Base-by-base conservation (phyloP, 2,329 filamentous ascomycete genomes). In the Penicillium oxalicum region DNA sequence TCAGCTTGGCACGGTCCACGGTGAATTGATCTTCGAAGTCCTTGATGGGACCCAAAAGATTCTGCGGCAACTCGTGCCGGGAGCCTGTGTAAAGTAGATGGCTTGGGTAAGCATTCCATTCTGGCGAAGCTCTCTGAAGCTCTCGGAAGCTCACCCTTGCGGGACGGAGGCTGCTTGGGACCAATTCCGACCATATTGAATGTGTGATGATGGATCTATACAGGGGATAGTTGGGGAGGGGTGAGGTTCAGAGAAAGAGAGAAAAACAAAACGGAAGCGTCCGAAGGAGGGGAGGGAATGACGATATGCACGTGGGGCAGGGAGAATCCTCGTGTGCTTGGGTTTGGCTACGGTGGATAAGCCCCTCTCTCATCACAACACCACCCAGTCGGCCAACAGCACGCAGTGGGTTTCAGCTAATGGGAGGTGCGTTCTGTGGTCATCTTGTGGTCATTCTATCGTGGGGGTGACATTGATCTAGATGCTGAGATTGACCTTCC, bases 31-130 rank as follows among this genome's bases (percentile, higher is more conserved):
- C 80, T 75, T 97, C 93, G 25, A 97, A 79, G 53, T 81, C 78
- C 69, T 87, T 83, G 65, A 97, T 91, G 73, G 96, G 86, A 46
- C 78, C 70, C 67, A 88, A 75, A 57, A 96, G 80, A 71, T 89
- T 84, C 74, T 89, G 87, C 56, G 91, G 91, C 70, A 95, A 80
- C 75, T 96, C 89, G 70, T 85, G 83, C 82, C 93, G 88, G 55
- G 91, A 95, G 67, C 89, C 90, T 95, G 52, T 37, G 26, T 8
- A 7, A 32, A 42, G 33, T 6, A n/a, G 40, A 13, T 24, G 36
- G 34, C 33, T 27, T 9, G 2, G 12, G 39, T 57, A 45, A 53
- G 40, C 34, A 44, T 40, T 11, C 35, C 13, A 37, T 50, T 53
- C 50, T 32, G 4, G 4, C 29, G 29, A 47, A 50, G 37, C 40